Evolutionary conservation across 192 early-diverging fungal species (phyloP).

Genomic region (Kappamyces sp.): DNA sequence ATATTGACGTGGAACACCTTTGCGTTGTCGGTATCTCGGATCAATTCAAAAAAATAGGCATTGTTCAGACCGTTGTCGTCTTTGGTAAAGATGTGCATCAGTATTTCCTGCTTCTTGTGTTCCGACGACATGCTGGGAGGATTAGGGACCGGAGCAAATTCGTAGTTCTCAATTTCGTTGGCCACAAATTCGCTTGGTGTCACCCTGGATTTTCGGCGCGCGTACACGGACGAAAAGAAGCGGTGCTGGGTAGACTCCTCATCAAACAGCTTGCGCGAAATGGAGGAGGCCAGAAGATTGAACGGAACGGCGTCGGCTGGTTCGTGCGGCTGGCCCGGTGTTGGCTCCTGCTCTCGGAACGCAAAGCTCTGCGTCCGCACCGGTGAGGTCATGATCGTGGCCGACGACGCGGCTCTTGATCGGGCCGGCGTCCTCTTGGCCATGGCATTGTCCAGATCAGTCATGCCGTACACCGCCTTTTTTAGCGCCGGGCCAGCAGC

Average conservation of each 20-base stretch:
- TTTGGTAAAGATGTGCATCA: not conserved
- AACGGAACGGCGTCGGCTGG: not conserved
- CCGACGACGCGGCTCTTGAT: not conserved
- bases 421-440: not conserved
- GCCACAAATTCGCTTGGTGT: not conserved
- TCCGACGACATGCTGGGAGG: not conserved
- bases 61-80: not conserved
- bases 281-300: not conserved
- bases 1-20: constrained; percentile 17
- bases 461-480: not conserved
- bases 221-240: not conserved
- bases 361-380: not conserved
- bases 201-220: not conserved
- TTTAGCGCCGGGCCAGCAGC: not conserved
- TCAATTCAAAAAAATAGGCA: constrained; percentile 7
- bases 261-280: constrained; percentile 9
- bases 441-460: not conserved
- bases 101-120: not conserved
- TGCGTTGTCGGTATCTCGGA: not conserved
- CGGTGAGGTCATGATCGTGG: not conserved
- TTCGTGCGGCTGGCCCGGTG: constrained; percentile 2
- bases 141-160: not conserved
- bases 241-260: constrained; percentile 1
- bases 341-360: constrained; percentile 8
- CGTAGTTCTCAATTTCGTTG: not conserved